Evolutionary conservation across 805 yeast genomes (phyloP).

Genomic region (Candida peoriensis): DNA sequence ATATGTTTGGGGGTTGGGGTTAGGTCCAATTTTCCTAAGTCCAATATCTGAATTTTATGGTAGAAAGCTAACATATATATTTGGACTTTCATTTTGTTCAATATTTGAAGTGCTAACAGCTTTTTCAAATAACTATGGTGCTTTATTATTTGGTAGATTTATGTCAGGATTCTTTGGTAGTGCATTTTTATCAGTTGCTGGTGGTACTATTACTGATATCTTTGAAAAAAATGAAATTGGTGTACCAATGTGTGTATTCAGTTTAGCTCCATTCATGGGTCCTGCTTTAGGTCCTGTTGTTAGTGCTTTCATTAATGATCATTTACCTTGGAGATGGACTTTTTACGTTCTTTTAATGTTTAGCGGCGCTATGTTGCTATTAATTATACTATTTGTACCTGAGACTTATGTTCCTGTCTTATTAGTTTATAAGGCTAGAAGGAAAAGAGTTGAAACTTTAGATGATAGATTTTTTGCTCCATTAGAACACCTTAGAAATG

Average conservation of each 20-base stretch:
- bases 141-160: constrained; percentile 59
- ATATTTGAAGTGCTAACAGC: constrained; percentile 51
- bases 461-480: constrained; percentile 42
- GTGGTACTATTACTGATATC: constrained; percentile 72
- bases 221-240: constrained; percentile 59
- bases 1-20: constrained; percentile 65
- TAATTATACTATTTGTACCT: constrained; percentile 41
- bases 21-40: constrained; percentile 60
- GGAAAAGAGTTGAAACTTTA: constrained; percentile 46
- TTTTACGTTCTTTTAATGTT: constrained; percentile 61
- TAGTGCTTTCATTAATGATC: constrained; percentile 48
- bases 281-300: constrained; percentile 67
- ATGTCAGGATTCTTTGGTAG: constrained; percentile 71
- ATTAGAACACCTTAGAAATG: constrained; percentile 33
- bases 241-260: constrained; percentile 61
- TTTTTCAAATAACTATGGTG: constrained; percentile 56
- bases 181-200: constrained; percentile 70
- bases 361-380: constrained; percentile 48
- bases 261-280: constrained; percentile 62
- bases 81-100: constrained; percentile 54
- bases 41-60: constrained; percentile 69
- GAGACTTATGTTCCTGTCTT: constrained; percentile 63
- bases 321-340: constrained; percentile 63
- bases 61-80: constrained; percentile 52
- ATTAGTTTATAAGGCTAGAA: constrained; percentile 45